Base-by-base conservation (phyloP, 2,329 filamentous ascomycete genomes). In the Verticillium albo-atrum region DNA sequence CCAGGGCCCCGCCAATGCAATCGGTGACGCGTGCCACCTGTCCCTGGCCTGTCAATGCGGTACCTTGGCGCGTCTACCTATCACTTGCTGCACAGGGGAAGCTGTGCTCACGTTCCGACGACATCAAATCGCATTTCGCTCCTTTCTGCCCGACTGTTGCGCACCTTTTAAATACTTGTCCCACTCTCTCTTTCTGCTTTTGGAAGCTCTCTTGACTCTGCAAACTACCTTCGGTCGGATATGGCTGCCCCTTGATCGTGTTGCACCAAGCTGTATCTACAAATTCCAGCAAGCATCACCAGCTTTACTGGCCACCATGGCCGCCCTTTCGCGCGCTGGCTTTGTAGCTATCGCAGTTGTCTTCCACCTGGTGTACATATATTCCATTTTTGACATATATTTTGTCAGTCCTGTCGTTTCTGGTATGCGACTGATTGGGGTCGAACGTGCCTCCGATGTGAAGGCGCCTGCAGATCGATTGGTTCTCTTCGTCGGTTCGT, bases 311-410 rank as follows among this genome's bases (percentile, higher is more conserved):
- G 7, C 25, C 68, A 66, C 55, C 66, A 88, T 88, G 85, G 81
- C 82, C 63, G 72, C 77, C 61, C 76, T 82, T 66, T 78, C 77
- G 67, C 91, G 93, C 71, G 85, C 90, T 70, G 89, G 88, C 71
- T 98, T 99, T 73, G 77, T 98, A 74, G 88, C 89, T 72, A 85
- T 96, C 71, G 95, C 95, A 67, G 84, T 97, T 71, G 78, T 94
- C 62, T 99, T 99, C 73, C 96, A 99, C 76, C 74, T 98, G 58
- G 85, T 96, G 65, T 99, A 99, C 74, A 89, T 97, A 59, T 90
- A 89, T 72, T 97, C 92, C 61, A 98, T 98, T 70, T 99, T 99
- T 77, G 93, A 97, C 74, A 95, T 98, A 64, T 98, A 99, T 77
- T 99, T 99, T 72, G 92, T 97, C 71, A 97, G 92, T 72, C 95